These are phyloP conservation scores for Cyclotella cryptica DNA, from an alignment of 108 stramenopile genomes.

Conservation along the genomic window DNA sequence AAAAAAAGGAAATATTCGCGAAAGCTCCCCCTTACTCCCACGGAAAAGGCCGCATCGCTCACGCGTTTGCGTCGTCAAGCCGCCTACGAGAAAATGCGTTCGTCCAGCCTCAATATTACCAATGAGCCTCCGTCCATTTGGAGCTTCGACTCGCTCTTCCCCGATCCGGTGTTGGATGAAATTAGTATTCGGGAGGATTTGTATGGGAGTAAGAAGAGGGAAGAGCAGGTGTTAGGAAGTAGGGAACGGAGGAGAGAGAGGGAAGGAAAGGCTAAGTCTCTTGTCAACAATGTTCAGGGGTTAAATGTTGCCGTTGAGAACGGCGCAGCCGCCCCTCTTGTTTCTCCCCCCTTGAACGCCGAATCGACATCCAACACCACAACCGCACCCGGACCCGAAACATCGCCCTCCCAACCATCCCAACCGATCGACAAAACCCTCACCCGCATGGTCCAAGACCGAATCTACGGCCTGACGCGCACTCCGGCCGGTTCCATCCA, in stretches of 20 bases:
- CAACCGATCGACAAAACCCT: conserved; percentile 64
- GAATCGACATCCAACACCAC: neutral
- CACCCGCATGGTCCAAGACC: conserved; percentile 83
- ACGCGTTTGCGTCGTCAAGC: conserved; percentile 58
- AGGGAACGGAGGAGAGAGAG: conserved; percentile 23
- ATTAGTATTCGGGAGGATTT: conserved; percentile 73
- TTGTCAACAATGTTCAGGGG: no score
- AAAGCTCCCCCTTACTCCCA: conserved; percentile 47
- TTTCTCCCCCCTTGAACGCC: neutral
- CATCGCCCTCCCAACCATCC: neutral
- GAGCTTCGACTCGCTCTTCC: conserved; percentile 86
- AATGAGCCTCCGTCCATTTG: conserved; percentile 71
- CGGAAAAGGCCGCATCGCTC: conserved; percentile 39
- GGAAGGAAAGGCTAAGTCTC: neutral
- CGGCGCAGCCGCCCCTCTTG: no score
- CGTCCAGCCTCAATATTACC: conserved; percentile 27
- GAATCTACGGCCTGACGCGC: conserved; percentile 73
- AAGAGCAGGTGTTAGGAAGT: conserved; percentile 19
- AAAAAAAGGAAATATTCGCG: conserved; percentile 46
- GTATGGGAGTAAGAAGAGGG: conserved; percentile 52
- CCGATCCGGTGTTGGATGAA: conserved; percentile 78
- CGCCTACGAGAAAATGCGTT: conserved; percentile 68
- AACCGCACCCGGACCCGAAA: neutral
- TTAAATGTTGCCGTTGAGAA: neutral
- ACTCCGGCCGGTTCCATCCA: conserved; percentile 52